Evolutionary conservation across 164 flowering plant species (phyloP), one percentile per base, ranked within the genome.

Genomic region (Brasenia schreberi): DNA sequence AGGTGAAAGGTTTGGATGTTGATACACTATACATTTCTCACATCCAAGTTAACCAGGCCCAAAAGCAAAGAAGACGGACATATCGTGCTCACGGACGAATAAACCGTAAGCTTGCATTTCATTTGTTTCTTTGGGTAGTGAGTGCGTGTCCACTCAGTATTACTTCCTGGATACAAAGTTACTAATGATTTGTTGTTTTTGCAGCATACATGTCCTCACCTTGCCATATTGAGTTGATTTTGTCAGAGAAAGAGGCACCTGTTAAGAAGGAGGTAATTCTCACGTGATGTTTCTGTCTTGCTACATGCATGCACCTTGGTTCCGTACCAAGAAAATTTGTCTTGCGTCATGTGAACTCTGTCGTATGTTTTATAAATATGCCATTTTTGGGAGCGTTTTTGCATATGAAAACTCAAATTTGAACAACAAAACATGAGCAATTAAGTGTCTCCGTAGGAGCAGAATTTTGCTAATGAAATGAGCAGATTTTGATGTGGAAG

Each of bases 81-180:
- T 90, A 88, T 78, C 87, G 95, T 75, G 97, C 97, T 43, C 97
- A 91, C 61, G 97, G 97, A 74, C 78, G 97, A 74, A 91, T 91
- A 16, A 87, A 88, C 66, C 96, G 89, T 90, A 75, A 67, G 95
- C 78, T 64, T 19, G 19, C 39, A 33, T 42, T 53, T 39, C 6
- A 18, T 61, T 44, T 56, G 56, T 65, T 19, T 12, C 19, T 66
- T 1, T 42, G 42, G 18, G 0, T 4, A 61, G 2, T 12, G 63
- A 17, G 3, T 17, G n/a, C 19, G 56, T 12, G 12, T 66, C 6
- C 6, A 6, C 52, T 23, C 1, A n/a, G 18, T n/a, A 33, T 33
- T 33, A 33, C 18, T 10, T 62, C n/a, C 2, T 44, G 16, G 16
- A 5, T 6, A 5, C 16, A 16, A 33, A 27, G 19, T 16, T 43